phyloP scores from a whole-genome alignment of 345 rosid genomes.

The Aethionema arabicum region DNA sequence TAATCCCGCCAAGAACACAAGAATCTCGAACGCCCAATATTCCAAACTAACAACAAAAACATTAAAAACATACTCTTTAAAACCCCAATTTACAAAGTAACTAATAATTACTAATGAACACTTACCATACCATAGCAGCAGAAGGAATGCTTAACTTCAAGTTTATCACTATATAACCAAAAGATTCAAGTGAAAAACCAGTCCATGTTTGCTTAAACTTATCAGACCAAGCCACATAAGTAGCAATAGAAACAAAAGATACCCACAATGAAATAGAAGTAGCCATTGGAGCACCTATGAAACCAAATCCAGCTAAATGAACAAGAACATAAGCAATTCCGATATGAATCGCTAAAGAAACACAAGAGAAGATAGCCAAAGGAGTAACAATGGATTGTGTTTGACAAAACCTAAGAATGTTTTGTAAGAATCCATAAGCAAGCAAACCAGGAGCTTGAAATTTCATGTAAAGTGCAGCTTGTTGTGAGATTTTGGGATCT shows the following conservation, averaged over 20 bases:
- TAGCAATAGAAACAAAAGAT: conserved; percentile 42
- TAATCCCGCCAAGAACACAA: conserved; percentile 70
- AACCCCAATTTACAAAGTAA: too few species aligned
- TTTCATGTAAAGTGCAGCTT: conserved; percentile 58
- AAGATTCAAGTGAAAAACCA: conserved; percentile 50
- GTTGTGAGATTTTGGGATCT: conserved; percentile 50
- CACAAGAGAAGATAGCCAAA: conserved; percentile 41
- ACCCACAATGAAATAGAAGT: conserved; percentile 69
- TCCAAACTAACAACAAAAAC: conserved; percentile 46
- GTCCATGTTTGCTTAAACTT: conserved; percentile 56
- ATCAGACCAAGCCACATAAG: conserved; percentile 46
- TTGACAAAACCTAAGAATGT: conserved; percentile 72
- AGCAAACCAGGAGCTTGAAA: conserved; percentile 66
- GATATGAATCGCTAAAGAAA: conserved; percentile 50
- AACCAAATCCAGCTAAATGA: conserved; percentile 47
- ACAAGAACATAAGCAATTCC: conserved; percentile 50
- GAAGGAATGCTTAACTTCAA: conserved; percentile 63
- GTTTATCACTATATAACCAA: conserved; percentile 34
- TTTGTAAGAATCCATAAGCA: conserved; percentile 63
- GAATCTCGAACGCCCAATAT: conserved; percentile 77
- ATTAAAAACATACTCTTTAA: conserved; percentile 10
- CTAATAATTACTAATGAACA: too few species aligned
- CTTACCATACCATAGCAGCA: conserved; percentile 82
- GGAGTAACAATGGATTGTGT: conserved; percentile 64
- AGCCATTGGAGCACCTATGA: conserved; percentile 65